These are phyloP conservation scores for Arthrobotrys sphaeroides DNA, from an alignment of 2,329 filamentous ascomycete genomes.

Conservation along the genomic window DNA sequence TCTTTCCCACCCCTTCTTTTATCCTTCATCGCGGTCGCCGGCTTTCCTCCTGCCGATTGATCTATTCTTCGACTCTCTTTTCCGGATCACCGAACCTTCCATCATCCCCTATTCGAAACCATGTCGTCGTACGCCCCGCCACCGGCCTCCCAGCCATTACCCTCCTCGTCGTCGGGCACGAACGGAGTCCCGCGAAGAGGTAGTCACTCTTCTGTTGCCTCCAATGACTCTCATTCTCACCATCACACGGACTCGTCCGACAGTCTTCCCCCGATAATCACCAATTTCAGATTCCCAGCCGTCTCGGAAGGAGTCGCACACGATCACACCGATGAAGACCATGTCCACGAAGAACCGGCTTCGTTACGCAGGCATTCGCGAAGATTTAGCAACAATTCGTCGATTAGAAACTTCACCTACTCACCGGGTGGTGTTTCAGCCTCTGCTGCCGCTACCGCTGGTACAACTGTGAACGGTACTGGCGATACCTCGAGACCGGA, in stretches of 20 bases:
- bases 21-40: constrained; percentile 11
- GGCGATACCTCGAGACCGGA: constrained; percentile 18
- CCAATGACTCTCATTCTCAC: constrained; percentile 19
- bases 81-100: neutral
- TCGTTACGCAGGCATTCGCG: constrained; percentile 27
- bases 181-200: constrained; percentile 17
- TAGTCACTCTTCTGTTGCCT: constrained; percentile 26
- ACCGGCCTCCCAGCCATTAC: neutral
- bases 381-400: constrained; percentile 31
- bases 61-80: neutral
- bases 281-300: constrained; percentile 49
- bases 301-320: constrained; percentile 41
- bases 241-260: constrained; percentile 7
- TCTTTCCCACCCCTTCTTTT: neutral
- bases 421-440: constrained; percentile 36
- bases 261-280: constrained; percentile 36
- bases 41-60: constrained; percentile 10
- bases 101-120: neutral
- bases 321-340: constrained; percentile 51
- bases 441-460: constrained; percentile 16
- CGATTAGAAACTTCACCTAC: constrained; percentile 15
- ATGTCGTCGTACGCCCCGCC: constrained; percentile 44
- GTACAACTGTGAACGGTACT: neutral
- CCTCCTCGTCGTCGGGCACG: neutral
- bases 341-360: constrained; percentile 26